These are phyloP conservation scores for Eucalyptus erythrocorys DNA, from an alignment of 345 rosid species.

Conservation along the genomic window DNA sequence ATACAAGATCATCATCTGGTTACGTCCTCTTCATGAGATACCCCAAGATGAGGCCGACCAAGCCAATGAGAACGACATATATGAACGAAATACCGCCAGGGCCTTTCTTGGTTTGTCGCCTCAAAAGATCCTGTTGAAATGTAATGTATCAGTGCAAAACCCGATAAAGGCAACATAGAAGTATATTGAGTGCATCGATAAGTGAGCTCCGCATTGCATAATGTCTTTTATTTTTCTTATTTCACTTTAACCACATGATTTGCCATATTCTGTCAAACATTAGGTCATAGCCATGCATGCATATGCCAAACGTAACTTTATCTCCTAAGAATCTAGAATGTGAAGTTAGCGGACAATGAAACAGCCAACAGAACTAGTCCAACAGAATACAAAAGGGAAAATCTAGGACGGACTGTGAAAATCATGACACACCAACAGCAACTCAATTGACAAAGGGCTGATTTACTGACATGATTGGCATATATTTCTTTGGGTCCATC, in stretches of 20 bases:
- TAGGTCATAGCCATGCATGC: background rate
- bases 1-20: background rate
- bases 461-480: background rate
- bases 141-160: background rate
- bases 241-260: background rate
- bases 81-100: conserved; percentile 27
- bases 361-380: background rate
- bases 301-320: background rate
- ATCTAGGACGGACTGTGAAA: background rate
- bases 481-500: background rate
- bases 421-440: background rate
- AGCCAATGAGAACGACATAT: conserved; percentile 51
- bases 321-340: background rate
- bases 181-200: background rate
- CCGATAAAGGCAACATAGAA: background rate
- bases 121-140: conserved; percentile 45
- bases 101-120: conserved; percentile 29
- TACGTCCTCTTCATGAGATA: conserved; percentile 58
- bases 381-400: background rate
- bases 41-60: conserved; percentile 63
- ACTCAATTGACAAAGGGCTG: background rate
- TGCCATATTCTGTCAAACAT: background rate
- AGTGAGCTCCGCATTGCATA: too few relatives aligned
- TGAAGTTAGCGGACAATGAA: background rate
- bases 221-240: background rate